Conservation (phyloP, 345 rosid species). For the Brassica carinata region DNA sequence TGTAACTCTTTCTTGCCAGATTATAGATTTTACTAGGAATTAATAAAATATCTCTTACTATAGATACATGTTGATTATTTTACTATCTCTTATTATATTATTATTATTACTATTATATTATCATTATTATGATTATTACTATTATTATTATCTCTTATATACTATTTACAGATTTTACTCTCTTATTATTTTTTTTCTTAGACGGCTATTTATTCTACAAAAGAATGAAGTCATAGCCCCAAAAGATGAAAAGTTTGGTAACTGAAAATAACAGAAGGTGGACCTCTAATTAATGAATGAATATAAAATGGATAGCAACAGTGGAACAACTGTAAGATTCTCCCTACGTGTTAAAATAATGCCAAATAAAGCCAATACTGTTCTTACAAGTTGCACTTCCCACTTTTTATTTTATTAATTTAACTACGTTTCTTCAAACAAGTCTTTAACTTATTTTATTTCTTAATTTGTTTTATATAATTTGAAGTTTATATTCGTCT, state of each 20-base stretch:
- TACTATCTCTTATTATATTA: too few species aligned
- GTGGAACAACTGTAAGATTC: slow-evolving; percentile 46
- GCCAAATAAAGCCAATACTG: slow-evolving; percentile 8
- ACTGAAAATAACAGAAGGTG: slow-evolving; percentile 29
- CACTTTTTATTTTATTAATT: slow-evolving; percentile 8
- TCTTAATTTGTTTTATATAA: slow-evolving; percentile 19
- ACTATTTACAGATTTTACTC: not conserved
- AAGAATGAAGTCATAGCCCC: not conserved
- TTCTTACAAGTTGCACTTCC: slow-evolving; percentile 33
- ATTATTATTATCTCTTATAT: too few species aligned
- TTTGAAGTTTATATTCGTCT: slow-evolving; percentile 27
- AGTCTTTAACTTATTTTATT: not conserved
- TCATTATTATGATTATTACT: too few species aligned
- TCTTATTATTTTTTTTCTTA: not conserved
- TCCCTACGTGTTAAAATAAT: slow-evolving; percentile 38
- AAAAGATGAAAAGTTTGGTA: slow-evolving; percentile 19
- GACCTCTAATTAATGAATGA: slow-evolving; percentile 27
- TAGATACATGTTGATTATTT: too few species aligned
- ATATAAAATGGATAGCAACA: slow-evolving; percentile 27
- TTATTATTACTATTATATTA: too few species aligned
- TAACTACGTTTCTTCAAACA: slow-evolving; percentile 27
- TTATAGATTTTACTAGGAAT: not conserved
- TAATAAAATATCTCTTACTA: not conserved
- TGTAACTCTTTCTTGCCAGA: not conserved
- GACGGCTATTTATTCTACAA: not conserved